These are phyloP conservation scores for Pyrenochaeta sp. DNA, from an alignment of 2,329 filamentous ascomycete species.

Conservation along the genomic window DNA sequence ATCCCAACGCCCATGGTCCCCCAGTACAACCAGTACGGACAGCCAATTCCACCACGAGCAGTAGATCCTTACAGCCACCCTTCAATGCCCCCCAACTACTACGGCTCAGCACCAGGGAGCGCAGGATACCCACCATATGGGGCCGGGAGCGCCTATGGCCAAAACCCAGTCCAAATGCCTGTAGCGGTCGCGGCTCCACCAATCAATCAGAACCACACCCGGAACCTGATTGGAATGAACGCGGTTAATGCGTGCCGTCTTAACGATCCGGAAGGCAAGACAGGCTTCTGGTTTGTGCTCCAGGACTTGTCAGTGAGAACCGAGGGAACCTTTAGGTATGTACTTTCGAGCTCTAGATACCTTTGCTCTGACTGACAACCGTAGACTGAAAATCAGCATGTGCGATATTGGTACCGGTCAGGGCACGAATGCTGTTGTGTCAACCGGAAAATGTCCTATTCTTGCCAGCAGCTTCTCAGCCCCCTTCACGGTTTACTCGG, in stretches of 20 bases:
- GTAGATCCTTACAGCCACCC: conserved; percentile 17
- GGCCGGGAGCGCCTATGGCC: conserved; percentile 8
- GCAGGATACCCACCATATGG: conserved; percentile 7
- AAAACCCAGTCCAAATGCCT: conserved; percentile 13
- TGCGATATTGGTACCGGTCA: conserved; percentile 77
- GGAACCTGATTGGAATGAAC: conserved; percentile 92
- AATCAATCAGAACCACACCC: conserved; percentile 75
- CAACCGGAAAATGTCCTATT: conserved; percentile 79
- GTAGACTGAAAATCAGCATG: conserved; percentile 75
- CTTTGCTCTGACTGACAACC: conserved; percentile 14
- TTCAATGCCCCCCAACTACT: conserved; percentile 7
- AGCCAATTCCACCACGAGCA: conserved; percentile 31
- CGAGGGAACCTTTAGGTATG: conserved; percentile 87
- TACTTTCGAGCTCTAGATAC: background rate
- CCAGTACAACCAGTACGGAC: conserved; percentile 29
- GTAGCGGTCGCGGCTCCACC: conserved; percentile 37
- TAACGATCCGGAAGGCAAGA: conserved; percentile 78
- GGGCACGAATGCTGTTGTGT: conserved; percentile 67
- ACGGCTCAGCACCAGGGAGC: background rate
- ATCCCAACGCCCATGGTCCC: conserved; percentile 46
- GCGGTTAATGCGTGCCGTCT: conserved; percentile 88
- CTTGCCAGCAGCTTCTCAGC: conserved; percentile 88
- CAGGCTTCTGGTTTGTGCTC: conserved; percentile 95
- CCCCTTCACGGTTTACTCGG: conserved; percentile 90
- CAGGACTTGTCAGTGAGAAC: conserved; percentile 95